Percentiles rank a stretch among this genome's conserved stretches.
Conservation (phyloP, 768 basidiomycete species). For the Tulasnella sp. region DNA sequence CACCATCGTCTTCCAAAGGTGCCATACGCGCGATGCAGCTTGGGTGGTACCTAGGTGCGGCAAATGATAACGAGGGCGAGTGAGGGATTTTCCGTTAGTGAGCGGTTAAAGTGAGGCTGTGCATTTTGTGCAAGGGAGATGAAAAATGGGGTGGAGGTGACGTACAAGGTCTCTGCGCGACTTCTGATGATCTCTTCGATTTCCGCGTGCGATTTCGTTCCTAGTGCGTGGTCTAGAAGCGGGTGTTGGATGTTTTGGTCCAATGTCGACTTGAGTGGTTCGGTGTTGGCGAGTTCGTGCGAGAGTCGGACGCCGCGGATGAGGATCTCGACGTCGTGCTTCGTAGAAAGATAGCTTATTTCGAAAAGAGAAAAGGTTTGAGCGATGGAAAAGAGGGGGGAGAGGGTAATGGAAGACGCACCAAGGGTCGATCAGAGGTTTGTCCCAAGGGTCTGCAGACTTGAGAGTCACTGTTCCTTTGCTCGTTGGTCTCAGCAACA, state of each 20-base stretch:
- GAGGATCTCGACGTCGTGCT: background rate
- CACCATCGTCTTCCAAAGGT: conserved; percentile 34
- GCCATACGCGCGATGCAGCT: conserved; percentile 36
- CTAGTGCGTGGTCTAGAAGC: conserved; percentile 38
- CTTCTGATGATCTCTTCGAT: conserved; percentile 34
- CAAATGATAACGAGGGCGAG: background rate
- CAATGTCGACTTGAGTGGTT: conserved; percentile 28
- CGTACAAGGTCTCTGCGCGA: conserved; percentile 37
- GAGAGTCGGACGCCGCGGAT: conserved; percentile 4
- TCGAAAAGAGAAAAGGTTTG: too few species aligned
- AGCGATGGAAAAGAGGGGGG: too few species aligned
- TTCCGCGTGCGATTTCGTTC: conserved; percentile 28
- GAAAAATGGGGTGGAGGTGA: conserved; percentile 31
- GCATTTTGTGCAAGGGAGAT: too few species aligned
- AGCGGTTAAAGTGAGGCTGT: background rate
- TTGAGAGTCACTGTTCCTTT: too few species aligned
- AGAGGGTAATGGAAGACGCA: too few species aligned
- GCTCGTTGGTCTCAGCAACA: too few species aligned
- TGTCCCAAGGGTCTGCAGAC: too few species aligned
- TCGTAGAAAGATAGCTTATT: too few species aligned
- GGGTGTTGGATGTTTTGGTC: conserved; percentile 35
- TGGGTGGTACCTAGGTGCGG: conserved; percentile 28
- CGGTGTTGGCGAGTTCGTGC: background rate
- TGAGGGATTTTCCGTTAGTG: background rate
- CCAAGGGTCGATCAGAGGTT: too few species aligned